Evolutionary conservation across 1,284 basidiomycete genomes (phyloP).

Genomic region (Pholiota adiposa): DNA sequence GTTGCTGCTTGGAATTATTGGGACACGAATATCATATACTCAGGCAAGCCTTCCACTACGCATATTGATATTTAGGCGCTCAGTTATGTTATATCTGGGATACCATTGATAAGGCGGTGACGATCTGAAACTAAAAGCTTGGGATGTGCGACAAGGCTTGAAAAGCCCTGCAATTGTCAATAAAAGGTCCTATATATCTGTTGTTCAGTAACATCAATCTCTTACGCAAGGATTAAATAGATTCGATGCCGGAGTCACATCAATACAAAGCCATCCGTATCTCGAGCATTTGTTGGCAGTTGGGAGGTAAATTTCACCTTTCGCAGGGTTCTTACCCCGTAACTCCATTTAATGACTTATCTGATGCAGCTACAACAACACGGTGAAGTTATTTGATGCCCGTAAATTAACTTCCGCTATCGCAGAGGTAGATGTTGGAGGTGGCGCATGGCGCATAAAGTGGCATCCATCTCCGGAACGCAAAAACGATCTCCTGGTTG

Average conservation of each 20-base stretch:
- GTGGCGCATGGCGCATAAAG: constrained; percentile 95
- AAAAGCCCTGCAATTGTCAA: constrained; percentile 71
- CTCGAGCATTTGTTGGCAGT: constrained; percentile 86
- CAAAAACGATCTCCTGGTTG: constrained; percentile 78
- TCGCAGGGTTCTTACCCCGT: no score
- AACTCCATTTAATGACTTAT: background rate
- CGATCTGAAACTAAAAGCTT: constrained; percentile 87
- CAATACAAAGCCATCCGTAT: constrained; percentile 85
- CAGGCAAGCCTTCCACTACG: constrained; percentile 52
- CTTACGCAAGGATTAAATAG: constrained; percentile 39
- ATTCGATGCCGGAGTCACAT: constrained; percentile 93
- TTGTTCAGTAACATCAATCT: background rate
- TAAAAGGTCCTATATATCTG: constrained; percentile 56
- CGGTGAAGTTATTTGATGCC: constrained; percentile 83
- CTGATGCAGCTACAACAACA: constrained; percentile 78
- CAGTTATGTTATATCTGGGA: background rate
- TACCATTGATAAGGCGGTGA: constrained; percentile 77
- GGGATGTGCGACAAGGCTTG: constrained; percentile 83
- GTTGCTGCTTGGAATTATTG: constrained; percentile 90
- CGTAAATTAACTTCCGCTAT: constrained; percentile 72
- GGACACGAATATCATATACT: constrained; percentile 80
- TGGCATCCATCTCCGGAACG: constrained; percentile 82
- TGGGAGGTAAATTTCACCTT: constrained; percentile 66
- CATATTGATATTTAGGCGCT: background rate
- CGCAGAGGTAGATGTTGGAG: constrained; percentile 72